Evolutionary conservation across 2,329 filamentous ascomycete genomes (phyloP), one percentile per base, ranked within the genome.

Genomic region (Cercospora zeina): DNA sequence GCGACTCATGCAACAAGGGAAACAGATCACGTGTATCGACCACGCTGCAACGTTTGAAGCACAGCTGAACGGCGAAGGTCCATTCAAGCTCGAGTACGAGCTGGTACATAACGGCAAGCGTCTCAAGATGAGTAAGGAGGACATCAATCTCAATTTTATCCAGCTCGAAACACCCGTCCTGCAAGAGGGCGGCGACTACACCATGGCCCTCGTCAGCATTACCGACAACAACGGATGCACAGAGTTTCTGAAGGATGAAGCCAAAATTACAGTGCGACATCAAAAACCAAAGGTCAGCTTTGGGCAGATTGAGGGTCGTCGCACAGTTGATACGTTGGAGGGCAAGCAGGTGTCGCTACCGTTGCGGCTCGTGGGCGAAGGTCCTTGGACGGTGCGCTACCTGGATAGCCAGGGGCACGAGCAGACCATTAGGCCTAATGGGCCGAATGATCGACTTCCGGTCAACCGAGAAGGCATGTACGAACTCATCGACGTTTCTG

Each of bases 51-150:
- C 87, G 33, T 85, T 95, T 30, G 86, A 91, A 60, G 86, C 97
- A 39, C 77, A 82, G 56, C 83, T 97, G 45, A 81, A 86, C 50
- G 95, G 96, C 45, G 92, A 97, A 70, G 83, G 87, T 16, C 95
- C 96, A 0, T 97, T 93, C 81, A 89, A 83, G 21, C 78, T 99
- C 39, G 92, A 97, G 73, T 99, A 96, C 79, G 95, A 97, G 76
- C 80, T 97, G 42, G 85, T 97, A 7, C 90, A 97, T 76, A 90
- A 92, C 59, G 93, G 93, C 59, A 96, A 90, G 77, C 86, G 93
- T 58, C 87, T 85, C 65, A 88, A 89, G 56, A 83, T 89, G 69
- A 84, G 83, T 59, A 81, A 86, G 27, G 80, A 84, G 0, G 81
- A 84, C 61, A 89, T 96, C 59, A 80, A 86, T 24, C 80, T 79